These are phyloP conservation scores for Saturnispora serradocipensis DNA, from an alignment of 805 yeast genomes.

Conservation along the genomic window DNA sequence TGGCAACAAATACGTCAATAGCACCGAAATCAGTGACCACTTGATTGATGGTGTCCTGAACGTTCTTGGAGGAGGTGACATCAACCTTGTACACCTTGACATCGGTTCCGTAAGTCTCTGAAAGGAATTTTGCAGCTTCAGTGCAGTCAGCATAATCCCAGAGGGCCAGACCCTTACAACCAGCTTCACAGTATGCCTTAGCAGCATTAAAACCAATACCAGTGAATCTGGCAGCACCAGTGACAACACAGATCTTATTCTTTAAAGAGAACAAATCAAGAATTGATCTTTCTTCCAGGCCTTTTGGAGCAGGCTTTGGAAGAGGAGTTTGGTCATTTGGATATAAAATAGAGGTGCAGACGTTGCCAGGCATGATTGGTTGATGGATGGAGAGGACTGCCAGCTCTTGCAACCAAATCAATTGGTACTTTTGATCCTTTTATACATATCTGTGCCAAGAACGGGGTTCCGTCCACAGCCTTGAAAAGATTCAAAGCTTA, in stretches of 20 bases:
- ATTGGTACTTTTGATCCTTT: background rate
- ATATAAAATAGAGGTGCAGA: conserved; percentile 19
- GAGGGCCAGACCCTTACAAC: conserved; percentile 33
- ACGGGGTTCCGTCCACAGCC: conserved; percentile 2
- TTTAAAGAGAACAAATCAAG: conserved; percentile 28
- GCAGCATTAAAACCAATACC: conserved; percentile 52
- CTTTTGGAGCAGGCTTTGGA: conserved; percentile 22
- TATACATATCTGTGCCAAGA: background rate
- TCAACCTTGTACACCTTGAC: conserved; percentile 24
- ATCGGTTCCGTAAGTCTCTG: conserved; percentile 9
- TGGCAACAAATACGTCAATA: conserved; percentile 34
- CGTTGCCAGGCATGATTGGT: conserved; percentile 18
- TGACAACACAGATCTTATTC: conserved; percentile 35
- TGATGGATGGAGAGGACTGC: background rate
- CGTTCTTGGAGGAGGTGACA: conserved; percentile 25
- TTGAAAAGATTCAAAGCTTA: background rate
- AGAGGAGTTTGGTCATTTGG: conserved; percentile 20
- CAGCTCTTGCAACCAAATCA: background rate
- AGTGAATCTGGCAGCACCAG: conserved; percentile 41
- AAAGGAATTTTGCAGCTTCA: conserved; percentile 10
- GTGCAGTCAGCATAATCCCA: conserved; percentile 22
- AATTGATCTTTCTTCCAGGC: conserved; percentile 14
- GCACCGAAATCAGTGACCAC: conserved; percentile 29
- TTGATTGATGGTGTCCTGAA: conserved; percentile 24
- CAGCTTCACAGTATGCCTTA: conserved; percentile 43